These are phyloP conservation scores for Trichoderma sp. DNA, from an alignment of 2,329 filamentous ascomycete genomes.

Conservation along the genomic window DNA sequence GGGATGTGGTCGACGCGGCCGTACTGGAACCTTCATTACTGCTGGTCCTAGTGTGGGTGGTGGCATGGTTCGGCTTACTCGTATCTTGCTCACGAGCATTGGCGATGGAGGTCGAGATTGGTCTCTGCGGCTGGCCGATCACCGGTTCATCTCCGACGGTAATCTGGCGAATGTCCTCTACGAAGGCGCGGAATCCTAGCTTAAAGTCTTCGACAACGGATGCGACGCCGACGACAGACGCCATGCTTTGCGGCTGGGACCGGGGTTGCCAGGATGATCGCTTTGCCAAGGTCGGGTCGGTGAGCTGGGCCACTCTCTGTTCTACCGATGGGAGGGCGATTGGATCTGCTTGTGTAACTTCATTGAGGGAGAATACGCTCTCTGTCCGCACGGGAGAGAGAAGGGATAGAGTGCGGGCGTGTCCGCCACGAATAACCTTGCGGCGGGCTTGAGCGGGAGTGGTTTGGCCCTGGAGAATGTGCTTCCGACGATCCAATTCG, in stretches of 20 bases:
- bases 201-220: constrained; percentile 88
- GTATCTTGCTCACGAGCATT: constrained; percentile 21
- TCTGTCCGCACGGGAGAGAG: constrained; percentile 64
- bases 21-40: constrained; percentile 41
- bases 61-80: constrained; percentile 28
- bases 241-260: constrained; percentile 42
- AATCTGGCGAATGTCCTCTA: constrained; percentile 91
- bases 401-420: constrained; percentile 69
- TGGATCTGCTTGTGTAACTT: constrained; percentile 35
- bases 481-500: constrained; percentile 73
- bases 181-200: constrained; percentile 87
- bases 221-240: constrained; percentile 48
- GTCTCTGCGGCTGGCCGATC: constrained; percentile 43
- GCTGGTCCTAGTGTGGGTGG: constrained; percentile 42
- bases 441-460: constrained; percentile 47
- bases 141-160: constrained; percentile 92
- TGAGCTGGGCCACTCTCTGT: constrained; percentile 35
- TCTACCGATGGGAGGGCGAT: constrained; percentile 30
- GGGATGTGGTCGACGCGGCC: constrained; percentile 32
- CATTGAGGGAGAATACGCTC: constrained; percentile 42
- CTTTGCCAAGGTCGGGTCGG: constrained; percentile 46
- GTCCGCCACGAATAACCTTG: constrained; percentile 66
- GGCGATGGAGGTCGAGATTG: constrained; percentile 34
- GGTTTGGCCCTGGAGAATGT: constrained; percentile 54
- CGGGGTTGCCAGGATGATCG: constrained; percentile 60